Percentiles rank a stretch among this genome's conserved stretches.
phyloP scores from a whole-genome alignment of 306 rosid species.

The Cicer chorassanicum region DNA sequence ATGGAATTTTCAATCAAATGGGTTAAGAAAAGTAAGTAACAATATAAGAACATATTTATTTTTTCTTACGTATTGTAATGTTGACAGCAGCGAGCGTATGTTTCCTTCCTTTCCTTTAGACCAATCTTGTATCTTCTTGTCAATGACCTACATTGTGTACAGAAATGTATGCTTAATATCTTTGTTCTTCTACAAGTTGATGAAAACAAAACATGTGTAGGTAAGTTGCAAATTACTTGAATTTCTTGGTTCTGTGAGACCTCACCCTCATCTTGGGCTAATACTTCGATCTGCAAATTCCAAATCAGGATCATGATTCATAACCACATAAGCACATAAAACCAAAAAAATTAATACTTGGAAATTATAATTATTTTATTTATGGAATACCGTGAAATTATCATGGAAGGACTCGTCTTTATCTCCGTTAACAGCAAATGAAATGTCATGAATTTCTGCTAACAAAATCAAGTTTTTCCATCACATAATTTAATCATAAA shows the following conservation, averaged over 20 bases:
- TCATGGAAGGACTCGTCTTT: conserved; percentile 60
- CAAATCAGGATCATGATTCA: conserved; percentile 41
- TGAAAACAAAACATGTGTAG: conserved; percentile 28
- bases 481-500: conserved; percentile 30
- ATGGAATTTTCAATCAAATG: conserved; percentile 30
- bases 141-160: conserved; percentile 62
- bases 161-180: conserved; percentile 35
- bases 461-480: conserved; percentile 45
- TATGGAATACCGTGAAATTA: conserved; percentile 63
- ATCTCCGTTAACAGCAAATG: conserved; percentile 51
- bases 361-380: conserved; percentile 15
- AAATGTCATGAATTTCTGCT: conserved; percentile 51
- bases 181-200: conserved; percentile 25
- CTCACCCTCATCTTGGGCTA: conserved; percentile 61
- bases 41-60: conserved; percentile 15
- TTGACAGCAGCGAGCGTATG: conserved; percentile 88
- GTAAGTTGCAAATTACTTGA: conserved; percentile 54
- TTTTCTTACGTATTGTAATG: conserved; percentile 78
- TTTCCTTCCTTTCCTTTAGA: conserved; percentile 91
- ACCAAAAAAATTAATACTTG: neutral
- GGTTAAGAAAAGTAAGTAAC: conserved; percentile 5
- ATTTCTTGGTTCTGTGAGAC: conserved; percentile 42
- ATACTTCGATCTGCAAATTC: conserved; percentile 63
- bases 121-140: conserved; percentile 81
- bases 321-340: conserved; percentile 41